Percentiles rank a stretch among this genome's conserved stretches.
These are phyloP conservation scores for Suhomyces yuchorum DNA, from an alignment of 1,139 yeast genomes.

Conservation along the genomic window DNA sequence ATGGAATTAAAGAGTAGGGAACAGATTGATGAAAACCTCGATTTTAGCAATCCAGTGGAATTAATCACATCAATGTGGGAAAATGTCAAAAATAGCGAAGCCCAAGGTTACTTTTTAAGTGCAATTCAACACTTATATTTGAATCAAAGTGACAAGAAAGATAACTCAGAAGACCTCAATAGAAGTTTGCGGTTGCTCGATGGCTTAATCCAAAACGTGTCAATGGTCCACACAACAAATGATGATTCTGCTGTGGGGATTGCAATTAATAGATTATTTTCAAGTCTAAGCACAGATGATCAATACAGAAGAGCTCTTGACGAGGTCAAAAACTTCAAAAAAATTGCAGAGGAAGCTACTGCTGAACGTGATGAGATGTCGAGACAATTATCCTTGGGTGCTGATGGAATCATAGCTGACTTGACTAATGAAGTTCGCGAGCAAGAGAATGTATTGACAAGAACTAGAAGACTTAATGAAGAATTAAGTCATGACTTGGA, in stretches of 20 bases:
- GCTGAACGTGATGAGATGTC: constrained; percentile 85
- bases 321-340: constrained; percentile 69
- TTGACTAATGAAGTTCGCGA: constrained; percentile 71
- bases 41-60: constrained; percentile 76
- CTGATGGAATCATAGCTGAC: constrained; percentile 79
- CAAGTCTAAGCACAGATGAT: constrained; percentile 87
- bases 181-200: constrained; percentile 79
- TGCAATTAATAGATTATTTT: constrained; percentile 76
- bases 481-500: constrained; percentile 67
- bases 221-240: constrained; percentile 62
- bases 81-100: constrained; percentile 68
- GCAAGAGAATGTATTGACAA: constrained; percentile 64
- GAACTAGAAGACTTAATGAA: constrained; percentile 69
- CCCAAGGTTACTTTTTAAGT: constrained; percentile 71
- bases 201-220: constrained; percentile 78
- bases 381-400: constrained; percentile 74
- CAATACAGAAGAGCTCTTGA: constrained; percentile 77
- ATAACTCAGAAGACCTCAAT: constrained; percentile 51
- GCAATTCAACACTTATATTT: constrained; percentile 84
- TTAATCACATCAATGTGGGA: constrained; percentile 69
- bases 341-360: constrained; percentile 73
- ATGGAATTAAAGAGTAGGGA: constrained; percentile 63
- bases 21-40: constrained; percentile 59
- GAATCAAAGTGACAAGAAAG: constrained; percentile 61
- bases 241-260: constrained; percentile 78